Conservation (phyloP, 2,329 filamentous ascomycete genomes). For the Penicillium decumbens region DNA sequence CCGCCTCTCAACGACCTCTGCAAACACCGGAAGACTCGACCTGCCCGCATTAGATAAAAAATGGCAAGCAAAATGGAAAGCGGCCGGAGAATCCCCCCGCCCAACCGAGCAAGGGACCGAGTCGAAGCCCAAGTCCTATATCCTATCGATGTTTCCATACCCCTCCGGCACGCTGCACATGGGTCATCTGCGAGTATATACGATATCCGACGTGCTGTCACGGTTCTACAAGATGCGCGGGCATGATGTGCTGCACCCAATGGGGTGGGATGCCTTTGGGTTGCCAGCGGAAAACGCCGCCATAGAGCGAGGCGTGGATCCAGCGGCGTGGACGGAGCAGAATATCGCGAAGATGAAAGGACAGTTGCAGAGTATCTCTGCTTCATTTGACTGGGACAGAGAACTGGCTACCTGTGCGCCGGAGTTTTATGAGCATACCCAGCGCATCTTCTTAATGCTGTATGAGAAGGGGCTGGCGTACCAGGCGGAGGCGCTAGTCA, state of each 20-base stretch:
- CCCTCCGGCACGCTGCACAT: slow-evolving; percentile 82
- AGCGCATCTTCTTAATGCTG: slow-evolving; percentile 75
- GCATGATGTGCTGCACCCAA: slow-evolving; percentile 73
- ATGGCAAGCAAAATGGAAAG: slow-evolving; percentile 52
- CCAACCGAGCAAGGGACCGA: slow-evolving; percentile 6
- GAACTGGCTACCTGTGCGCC: slow-evolving; percentile 82
- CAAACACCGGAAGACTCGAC: slow-evolving; percentile 33
- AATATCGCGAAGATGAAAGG: slow-evolving; percentile 84
- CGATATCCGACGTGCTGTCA: slow-evolving; percentile 80
- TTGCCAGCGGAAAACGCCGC: slow-evolving; percentile 88
- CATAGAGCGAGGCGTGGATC: slow-evolving; percentile 73
- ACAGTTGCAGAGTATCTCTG: slow-evolving; percentile 74
- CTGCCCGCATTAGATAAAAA: slow-evolving; percentile 49
- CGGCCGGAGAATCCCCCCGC: slow-evolving; percentile 10
- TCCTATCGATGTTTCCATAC: slow-evolving; percentile 91
- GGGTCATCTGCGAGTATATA: slow-evolving; percentile 83
- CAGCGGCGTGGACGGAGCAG: slow-evolving; percentile 69
- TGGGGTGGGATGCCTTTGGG: slow-evolving; percentile 93
- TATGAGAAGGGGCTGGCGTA: slow-evolving; percentile 72
- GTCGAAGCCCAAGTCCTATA: slow-evolving; percentile 53
- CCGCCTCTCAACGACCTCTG: slow-evolving; percentile 26
- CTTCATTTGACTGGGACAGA: slow-evolving; percentile 74
- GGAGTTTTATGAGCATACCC: slow-evolving; percentile 83
- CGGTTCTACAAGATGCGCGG: slow-evolving; percentile 72
- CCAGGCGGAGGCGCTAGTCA: slow-evolving; percentile 76